Percentiles rank a stretch among this genome's conserved stretches.
These are phyloP conservation scores for Phyllosticta paracitricarpa DNA, from an alignment of 2,329 filamentous ascomycete genomes.

Conservation along the genomic window DNA sequence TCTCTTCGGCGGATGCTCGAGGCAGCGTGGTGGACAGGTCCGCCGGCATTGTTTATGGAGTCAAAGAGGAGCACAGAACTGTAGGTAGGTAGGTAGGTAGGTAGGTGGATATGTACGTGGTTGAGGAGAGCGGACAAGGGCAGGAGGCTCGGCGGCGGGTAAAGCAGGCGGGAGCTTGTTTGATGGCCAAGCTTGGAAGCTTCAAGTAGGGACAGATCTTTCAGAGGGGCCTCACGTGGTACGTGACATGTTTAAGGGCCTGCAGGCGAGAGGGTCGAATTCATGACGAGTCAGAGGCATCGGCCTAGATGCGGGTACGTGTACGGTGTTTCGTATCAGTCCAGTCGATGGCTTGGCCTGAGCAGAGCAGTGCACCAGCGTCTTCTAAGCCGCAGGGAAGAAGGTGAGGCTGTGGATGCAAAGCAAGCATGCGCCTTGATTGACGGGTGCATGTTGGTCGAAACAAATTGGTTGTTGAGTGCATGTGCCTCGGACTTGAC, in stretches of 20 bases:
- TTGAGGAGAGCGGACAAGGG: too few species aligned
- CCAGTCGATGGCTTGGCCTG: background rate
- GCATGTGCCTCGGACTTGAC: background rate
- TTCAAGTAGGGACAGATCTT: background rate
- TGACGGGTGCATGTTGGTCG: background rate
- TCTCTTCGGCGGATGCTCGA: background rate
- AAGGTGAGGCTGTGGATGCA: too few species aligned
- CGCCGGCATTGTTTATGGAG: background rate
- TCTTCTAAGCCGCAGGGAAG: background rate
- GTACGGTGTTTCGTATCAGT: background rate
- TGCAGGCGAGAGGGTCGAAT: background rate
- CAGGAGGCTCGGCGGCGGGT: background rate
- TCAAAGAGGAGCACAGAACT: background rate
- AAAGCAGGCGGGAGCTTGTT: background rate
- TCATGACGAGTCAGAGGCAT: background rate
- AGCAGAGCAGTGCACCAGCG: too few species aligned
- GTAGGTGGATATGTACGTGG: background rate
- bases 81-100: background rate
- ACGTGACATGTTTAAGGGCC: background rate
- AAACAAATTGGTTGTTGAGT: background rate
- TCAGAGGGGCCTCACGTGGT: background rate
- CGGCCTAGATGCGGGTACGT: background rate
- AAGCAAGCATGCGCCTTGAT: background rate
- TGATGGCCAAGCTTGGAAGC: background rate
- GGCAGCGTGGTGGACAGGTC: slow-evolving; percentile 5